A percentile compares a stretch with the other conserved stretches of the same genome.
Evolutionary conservation across 2,329 filamentous ascomycete genomes (phyloP).

Genomic region (Stagonosporopsis tanaceti): DNA sequence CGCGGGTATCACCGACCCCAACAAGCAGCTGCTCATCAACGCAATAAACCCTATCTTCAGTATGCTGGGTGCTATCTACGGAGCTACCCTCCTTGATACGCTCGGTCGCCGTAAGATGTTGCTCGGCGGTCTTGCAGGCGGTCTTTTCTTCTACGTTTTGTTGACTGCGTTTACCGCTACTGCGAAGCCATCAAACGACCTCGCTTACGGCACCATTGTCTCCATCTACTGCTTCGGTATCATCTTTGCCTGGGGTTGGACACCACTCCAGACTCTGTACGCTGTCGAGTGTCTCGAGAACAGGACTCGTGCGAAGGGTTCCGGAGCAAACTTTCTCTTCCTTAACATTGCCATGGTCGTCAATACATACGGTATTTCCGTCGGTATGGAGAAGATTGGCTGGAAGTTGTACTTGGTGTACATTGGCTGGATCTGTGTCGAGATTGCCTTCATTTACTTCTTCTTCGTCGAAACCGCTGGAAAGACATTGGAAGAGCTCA

Average conservation of each 20-base stretch:
- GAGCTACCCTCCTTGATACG: constrained; percentile 46
- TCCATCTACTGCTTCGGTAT: constrained; percentile 53
- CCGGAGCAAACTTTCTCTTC: constrained; percentile 45
- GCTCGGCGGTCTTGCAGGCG: constrained; percentile 47
- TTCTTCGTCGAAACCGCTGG: constrained; percentile 47
- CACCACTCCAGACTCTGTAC: constrained; percentile 51
- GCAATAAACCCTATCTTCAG: constrained; percentile 53
- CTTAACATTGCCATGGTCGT: constrained; percentile 46
- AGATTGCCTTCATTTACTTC: constrained; percentile 36
- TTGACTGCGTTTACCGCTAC: constrained; percentile 50
- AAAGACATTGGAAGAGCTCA: constrained; percentile 45
- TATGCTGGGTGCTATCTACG: constrained; percentile 50
- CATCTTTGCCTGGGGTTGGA: constrained; percentile 52
- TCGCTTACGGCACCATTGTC: constrained; percentile 51
- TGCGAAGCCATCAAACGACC: constrained; percentile 32
- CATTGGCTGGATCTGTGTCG: constrained; percentile 44
- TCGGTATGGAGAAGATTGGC: constrained; percentile 43
- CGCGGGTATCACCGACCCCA: constrained; percentile 48
- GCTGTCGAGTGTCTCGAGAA: constrained; percentile 51
- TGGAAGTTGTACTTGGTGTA: constrained; percentile 46
- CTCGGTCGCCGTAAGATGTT: constrained; percentile 49
- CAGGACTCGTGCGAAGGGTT: constrained; percentile 50
- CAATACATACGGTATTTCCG: constrained; percentile 44
- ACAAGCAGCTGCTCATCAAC: constrained; percentile 52
- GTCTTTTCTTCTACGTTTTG: constrained; percentile 45